phyloP scores from a whole-genome alignment of 805 yeast species.

The Candida tibetensis region DNA sequence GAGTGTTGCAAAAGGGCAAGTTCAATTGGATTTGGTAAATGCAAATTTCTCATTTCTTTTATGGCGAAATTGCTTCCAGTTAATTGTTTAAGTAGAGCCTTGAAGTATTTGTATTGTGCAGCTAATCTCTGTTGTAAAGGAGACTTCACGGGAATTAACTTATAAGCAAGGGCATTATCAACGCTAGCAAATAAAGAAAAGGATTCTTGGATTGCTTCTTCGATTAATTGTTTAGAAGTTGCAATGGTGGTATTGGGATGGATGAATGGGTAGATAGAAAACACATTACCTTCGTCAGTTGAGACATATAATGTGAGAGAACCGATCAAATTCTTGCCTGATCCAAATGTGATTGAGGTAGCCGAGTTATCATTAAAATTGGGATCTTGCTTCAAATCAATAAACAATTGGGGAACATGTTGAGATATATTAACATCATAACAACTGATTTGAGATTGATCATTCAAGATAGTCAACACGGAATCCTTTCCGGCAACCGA shows the following conservation, averaged over 20 bases:
- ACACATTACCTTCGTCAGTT: conserved; percentile 18
- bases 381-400: conserved; percentile 14
- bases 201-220: conserved; percentile 14
- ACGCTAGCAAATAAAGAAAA: neutral
- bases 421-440: conserved; percentile 21
- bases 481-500: conserved; percentile 18
- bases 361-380: conserved; percentile 14
- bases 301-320: conserved; percentile 29
- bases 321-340: conserved; percentile 20
- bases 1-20: conserved; percentile 11
- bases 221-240: conserved; percentile 14
- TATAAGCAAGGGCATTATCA: neutral
- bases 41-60: conserved; percentile 12
- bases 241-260: conserved; percentile 14
- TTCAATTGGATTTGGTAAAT: conserved; percentile 6
- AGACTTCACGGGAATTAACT: neutral
- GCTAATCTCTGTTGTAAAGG: conserved; percentile 7
- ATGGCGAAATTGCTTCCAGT: conserved; percentile 6
- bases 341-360: conserved; percentile 30
- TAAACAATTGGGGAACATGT: conserved; percentile 16
- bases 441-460: conserved; percentile 14
- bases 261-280: conserved; percentile 29
- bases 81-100: conserved; percentile 13
- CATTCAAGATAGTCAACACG: conserved; percentile 24
- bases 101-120: conserved; percentile 18